Conservation (phyloP, 768 basidiomycete species). For the Rhizopogon vinicolor region DNA sequence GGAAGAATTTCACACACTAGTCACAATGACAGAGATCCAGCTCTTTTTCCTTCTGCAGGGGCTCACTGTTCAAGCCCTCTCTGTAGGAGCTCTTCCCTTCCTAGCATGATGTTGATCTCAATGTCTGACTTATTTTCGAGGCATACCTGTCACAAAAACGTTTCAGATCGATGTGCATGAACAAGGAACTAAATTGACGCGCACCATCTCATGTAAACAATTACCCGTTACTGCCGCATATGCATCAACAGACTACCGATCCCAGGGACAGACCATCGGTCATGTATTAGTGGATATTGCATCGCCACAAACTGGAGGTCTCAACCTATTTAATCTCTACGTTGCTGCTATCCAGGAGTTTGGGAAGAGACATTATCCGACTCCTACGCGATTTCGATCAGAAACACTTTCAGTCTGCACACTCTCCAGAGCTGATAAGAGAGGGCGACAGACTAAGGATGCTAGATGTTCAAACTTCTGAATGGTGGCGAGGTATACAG, state of each 20-base stretch:
- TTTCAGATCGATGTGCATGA: constrained; percentile 10
- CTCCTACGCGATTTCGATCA: constrained; percentile 26
- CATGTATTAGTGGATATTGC: constrained; percentile 34
- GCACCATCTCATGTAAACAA: constrained; percentile 11
- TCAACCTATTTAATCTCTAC: constrained; percentile 36
- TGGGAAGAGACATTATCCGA: constrained; percentile 19
- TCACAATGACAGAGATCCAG: too few relatives aligned
- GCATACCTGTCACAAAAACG: constrained; percentile 10
- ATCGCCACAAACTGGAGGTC: constrained; percentile 24
- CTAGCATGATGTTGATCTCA: too few relatives aligned
- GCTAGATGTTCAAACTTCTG: too few relatives aligned
- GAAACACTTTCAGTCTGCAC: constrained; percentile 10
- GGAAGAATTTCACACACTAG: too few relatives aligned
- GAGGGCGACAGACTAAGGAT: too few relatives aligned
- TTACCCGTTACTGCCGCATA: constrained; percentile 34
- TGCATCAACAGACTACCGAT: constrained; percentile 37
- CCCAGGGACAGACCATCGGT: constrained; percentile 38
- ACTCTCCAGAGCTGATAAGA: constrained; percentile 1
- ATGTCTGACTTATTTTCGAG: too few relatives aligned
- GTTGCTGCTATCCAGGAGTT: constrained; percentile 35
- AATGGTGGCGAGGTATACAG: too few relatives aligned
- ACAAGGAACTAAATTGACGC: constrained; percentile 9
- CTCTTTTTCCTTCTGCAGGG: too few relatives aligned
- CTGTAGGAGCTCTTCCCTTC: too few relatives aligned
- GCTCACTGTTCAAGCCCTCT: constrained; percentile 22